Conservation (phyloP, 371 early-diverging fungal genomes). For the Mucor racemosus region DNA sequence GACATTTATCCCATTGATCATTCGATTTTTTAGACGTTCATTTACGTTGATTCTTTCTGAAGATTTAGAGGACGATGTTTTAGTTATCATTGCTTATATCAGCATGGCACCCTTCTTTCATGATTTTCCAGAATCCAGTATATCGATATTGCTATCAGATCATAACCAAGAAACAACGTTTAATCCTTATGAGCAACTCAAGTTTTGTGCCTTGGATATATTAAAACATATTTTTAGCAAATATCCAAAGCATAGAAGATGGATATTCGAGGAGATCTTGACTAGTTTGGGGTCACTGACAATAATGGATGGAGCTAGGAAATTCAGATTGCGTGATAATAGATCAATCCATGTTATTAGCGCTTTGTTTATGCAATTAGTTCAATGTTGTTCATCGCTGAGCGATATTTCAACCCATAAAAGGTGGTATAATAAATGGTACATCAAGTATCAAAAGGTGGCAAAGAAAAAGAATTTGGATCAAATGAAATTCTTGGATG, state of each 20-base stretch:
- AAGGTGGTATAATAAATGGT: conserved; percentile 43
- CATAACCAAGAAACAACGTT: conserved; percentile 23
- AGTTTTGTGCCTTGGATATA: conserved; percentile 50
- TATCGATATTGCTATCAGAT: conserved; percentile 14
- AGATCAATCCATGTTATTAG: conserved; percentile 76
- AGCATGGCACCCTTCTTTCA: conserved; percentile 50
- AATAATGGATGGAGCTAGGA: conserved; percentile 54
- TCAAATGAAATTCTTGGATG: conserved; percentile 26
- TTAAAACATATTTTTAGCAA: conserved; percentile 65
- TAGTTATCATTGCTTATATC: conserved; percentile 44
- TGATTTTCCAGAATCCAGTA: conserved; percentile 30
- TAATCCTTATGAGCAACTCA: conserved; percentile 54
- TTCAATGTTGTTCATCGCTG: conserved; percentile 69
- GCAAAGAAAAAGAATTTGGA: conserved; percentile 33
- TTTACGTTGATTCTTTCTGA: conserved; percentile 28
- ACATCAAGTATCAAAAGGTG: conserved; percentile 34
- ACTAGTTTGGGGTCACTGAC: conserved; percentile 71
- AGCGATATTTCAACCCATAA: conserved; percentile 27
- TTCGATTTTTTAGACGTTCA: conserved; percentile 34
- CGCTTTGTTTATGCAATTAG: conserved; percentile 80
- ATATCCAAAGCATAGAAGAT: conserved; percentile 68
- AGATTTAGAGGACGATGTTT: conserved; percentile 40
- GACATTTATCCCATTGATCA: conserved; percentile 29
- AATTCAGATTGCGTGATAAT: conserved; percentile 68
- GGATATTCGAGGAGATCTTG: conserved; percentile 87